Evolutionary conservation across 2,329 filamentous ascomycete species (phyloP), one percentile per base, ranked within the genome.

Genomic region (Talaromyces sp.): DNA sequence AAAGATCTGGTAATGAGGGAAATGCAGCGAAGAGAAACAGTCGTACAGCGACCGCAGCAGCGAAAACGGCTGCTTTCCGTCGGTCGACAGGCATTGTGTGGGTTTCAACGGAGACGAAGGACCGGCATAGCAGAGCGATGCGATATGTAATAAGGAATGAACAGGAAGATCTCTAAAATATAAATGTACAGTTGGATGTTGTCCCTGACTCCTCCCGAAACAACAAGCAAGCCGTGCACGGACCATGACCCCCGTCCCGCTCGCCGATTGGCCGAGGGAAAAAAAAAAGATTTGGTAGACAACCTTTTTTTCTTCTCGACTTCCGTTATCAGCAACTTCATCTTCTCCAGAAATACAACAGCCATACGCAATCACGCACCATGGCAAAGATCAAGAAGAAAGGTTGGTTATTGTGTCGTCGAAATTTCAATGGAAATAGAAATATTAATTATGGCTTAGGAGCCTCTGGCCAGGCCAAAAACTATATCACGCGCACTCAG

Each of bases 401-500:
- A 80, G 92, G 85, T 84, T 75, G 65, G 70, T 21, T 10, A 41
- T 31, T 5, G 25, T 10, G 10, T 21, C 13, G 3, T 5, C 9
- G 5, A n/a, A 5, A n/a, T 19, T 9, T 25, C 54, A 61, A n/a
- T 35, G 15, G 35, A 46, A 41, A 39, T 25, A 28, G 51, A 58
- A 19, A 61, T 19, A 41, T 50, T 57, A 39, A 51, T 57, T 5
- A 39, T 53, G 53, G 36, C 31, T 11, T 65, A 87, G 85, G 92
- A 72, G 86, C 89, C 74, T 82, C 92, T 73, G 94, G 94, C 75
- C 88, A 91, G 75, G 91, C 92, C 79, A 96, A 94, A 80, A 99
- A 99, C 83, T 99, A 93, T 81, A 91, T 99, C 68, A 99, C 94
- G 59, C 85, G 94, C 75, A 97, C 93, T 41, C 91, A 97, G 80